A percentile compares a stretch with the other conserved stretches of the same genome.
These are phyloP conservation scores for Neonectria magnoliae DNA, from an alignment of 2,329 filamentous ascomycete species.

Conservation along the genomic window DNA sequence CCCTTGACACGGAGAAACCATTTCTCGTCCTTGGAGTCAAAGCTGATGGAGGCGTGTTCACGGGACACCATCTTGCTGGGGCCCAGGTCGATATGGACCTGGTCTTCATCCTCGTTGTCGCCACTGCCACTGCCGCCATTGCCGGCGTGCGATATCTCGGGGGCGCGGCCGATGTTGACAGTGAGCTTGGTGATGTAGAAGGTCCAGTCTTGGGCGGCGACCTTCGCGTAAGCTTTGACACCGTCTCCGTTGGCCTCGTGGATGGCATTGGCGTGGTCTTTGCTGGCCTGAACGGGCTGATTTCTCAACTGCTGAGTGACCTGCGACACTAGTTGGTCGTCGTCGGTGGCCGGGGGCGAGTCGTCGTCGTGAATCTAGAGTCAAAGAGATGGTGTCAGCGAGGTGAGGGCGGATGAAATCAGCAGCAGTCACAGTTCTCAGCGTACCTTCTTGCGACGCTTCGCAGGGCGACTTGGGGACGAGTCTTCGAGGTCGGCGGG, in stretches of 20 bases:
- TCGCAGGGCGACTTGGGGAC: slow-evolving; percentile 69
- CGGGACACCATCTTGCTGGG: slow-evolving; percentile 85
- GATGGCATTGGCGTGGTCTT: slow-evolving; percentile 71
- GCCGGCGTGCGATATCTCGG: slow-evolving; percentile 57
- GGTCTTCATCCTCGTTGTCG: slow-evolving; percentile 58
- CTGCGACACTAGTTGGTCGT: slow-evolving; percentile 66
- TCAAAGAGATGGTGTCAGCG: slow-evolving; percentile 23
- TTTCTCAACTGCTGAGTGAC: slow-evolving; percentile 63
- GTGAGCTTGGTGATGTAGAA: slow-evolving; percentile 82
- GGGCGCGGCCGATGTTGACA: slow-evolving; percentile 79
- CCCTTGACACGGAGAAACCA: slow-evolving; percentile 92
- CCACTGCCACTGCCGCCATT: slow-evolving; percentile 50
- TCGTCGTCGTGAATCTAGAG: slow-evolving; percentile 52
- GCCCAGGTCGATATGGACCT: slow-evolving; percentile 87
- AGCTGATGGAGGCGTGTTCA: slow-evolving; percentile 79
- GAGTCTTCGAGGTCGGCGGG: slow-evolving; percentile 59
- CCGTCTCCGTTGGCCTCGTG: slow-evolving; percentile 70
- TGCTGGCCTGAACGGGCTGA: slow-evolving; percentile 65
- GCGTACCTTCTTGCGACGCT: slow-evolving; percentile 70
- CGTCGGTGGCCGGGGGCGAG: slow-evolving; percentile 56
- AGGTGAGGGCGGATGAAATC: slow-evolving; percentile 16
- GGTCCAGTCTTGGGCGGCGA: slow-evolving; percentile 84
- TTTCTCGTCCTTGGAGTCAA: slow-evolving; percentile 71
- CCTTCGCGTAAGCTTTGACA: slow-evolving; percentile 82
- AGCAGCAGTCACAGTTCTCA: slow-evolving; percentile 1